A percentile compares a stretch with the other conserved stretches of the same genome.
Conservation (phyloP, 768 basidiomycete species). For the Omphalotus guepiniiformis region DNA sequence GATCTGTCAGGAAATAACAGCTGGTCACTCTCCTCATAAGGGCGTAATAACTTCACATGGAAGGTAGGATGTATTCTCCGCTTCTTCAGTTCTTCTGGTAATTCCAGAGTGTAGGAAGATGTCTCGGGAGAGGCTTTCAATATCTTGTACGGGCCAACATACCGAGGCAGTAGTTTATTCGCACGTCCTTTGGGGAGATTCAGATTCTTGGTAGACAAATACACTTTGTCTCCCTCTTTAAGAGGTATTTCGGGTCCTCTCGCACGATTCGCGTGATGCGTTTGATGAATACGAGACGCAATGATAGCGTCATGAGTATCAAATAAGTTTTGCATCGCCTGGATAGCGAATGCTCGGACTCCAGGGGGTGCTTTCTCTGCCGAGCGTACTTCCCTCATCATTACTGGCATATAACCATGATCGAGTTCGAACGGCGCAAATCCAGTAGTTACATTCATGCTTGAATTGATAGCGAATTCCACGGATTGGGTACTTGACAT, state of each 20-base stretch:
- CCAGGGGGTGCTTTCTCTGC: constrained; percentile 3
- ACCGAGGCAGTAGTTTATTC: constrained; percentile 12
- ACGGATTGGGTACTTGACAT: constrained; percentile 6
- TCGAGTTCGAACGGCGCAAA: background rate
- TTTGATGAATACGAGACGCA: constrained; percentile 16
- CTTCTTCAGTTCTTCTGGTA: constrained; percentile 16
- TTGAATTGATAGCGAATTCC: constrained; percentile 20
- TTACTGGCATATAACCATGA: background rate
- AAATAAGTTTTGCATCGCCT: constrained; percentile 15
- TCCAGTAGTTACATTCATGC: constrained; percentile 6
- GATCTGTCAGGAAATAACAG: too few species aligned
- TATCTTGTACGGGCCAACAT: constrained; percentile 13
- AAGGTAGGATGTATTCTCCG: too few species aligned
- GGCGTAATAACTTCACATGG: too few species aligned
- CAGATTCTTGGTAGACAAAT: constrained; percentile 16
- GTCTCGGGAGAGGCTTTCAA: constrained; percentile 1
- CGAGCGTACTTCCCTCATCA: constrained; percentile 1
- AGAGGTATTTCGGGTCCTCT: constrained; percentile 9
- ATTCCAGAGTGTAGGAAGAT: constrained; percentile 20
- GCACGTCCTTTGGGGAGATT: constrained; percentile 13
- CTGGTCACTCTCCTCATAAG: too few species aligned
- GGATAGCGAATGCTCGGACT: constrained; percentile 15
- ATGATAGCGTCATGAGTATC: constrained; percentile 28
- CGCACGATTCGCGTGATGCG: constrained; percentile 18
- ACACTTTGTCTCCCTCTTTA: constrained; percentile 19